Evolutionary conservation across 2,329 filamentous ascomycete species (phyloP).

Genomic region (Xylaria sp.): DNA sequence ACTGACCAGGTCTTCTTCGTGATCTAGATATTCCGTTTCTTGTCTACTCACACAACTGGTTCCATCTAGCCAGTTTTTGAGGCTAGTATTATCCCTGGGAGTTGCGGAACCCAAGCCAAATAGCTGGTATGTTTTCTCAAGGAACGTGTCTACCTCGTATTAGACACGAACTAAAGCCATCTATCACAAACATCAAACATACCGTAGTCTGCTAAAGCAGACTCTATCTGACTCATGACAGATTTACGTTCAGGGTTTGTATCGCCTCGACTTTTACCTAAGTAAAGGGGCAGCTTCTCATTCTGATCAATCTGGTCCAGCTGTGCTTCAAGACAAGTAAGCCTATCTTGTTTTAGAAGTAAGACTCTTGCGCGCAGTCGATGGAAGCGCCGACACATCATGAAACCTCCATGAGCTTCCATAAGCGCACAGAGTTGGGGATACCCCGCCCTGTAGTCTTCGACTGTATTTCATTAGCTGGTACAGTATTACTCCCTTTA

Average conservation of each 20-base stretch:
- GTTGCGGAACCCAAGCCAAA: background rate
- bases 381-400: slow-evolving; percentile 40
- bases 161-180: no score
- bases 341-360: slow-evolving; percentile 41
- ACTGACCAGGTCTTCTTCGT: slow-evolving; percentile 9
- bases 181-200: background rate
- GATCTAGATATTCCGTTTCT: slow-evolving; percentile 17
- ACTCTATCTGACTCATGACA: slow-evolving; percentile 15
- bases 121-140: slow-evolving; percentile 1
- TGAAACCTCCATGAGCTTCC: slow-evolving; percentile 35
- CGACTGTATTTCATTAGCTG: slow-evolving; percentile 29
- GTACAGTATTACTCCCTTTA: no score
- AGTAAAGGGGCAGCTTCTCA: slow-evolving; percentile 22
- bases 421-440: slow-evolving; percentile 42
- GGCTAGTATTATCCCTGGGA: slow-evolving; percentile 1
- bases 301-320: slow-evolving; percentile 38
- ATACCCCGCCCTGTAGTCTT: slow-evolving; percentile 40
- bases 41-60: slow-evolving; percentile 15
- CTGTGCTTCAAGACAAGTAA: slow-evolving; percentile 38
- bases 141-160: background rate
- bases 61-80: slow-evolving; percentile 20
- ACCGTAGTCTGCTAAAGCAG: slow-evolving; percentile 21
- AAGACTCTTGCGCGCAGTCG: slow-evolving; percentile 39
- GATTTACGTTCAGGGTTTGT: slow-evolving; percentile 2
- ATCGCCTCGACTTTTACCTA: slow-evolving; percentile 20